phyloP scores from a whole-genome alignment of 768 basidiomycete species.

The Lactarius evosmus region DNA sequence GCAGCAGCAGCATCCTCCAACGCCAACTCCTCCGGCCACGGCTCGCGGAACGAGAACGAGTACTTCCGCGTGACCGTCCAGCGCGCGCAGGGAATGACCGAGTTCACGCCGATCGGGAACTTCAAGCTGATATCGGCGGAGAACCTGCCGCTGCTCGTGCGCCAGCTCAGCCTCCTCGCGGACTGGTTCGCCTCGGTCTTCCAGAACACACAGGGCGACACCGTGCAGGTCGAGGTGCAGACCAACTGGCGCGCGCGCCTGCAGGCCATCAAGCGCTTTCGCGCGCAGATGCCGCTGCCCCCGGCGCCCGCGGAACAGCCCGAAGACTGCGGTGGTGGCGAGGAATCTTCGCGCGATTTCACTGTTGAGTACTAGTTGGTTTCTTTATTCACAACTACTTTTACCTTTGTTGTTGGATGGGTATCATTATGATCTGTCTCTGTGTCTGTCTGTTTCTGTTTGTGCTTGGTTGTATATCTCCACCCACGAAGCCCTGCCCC shows the following conservation, averaged over 20 bases:
- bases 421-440: slow-evolving; percentile 25
- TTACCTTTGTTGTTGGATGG: slow-evolving; percentile 5
- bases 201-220: slow-evolving; percentile 67
- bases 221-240: slow-evolving; percentile 67
- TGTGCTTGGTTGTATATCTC: slow-evolving; percentile 6
- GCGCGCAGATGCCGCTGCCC: slow-evolving; percentile 29
- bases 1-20: no score
- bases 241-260: slow-evolving; percentile 87
- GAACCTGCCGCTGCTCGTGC: slow-evolving; percentile 79
- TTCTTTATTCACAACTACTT: background rate
- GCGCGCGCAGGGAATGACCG: slow-evolving; percentile 84
- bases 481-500: background rate
- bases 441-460: background rate
- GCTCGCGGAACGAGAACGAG: slow-evolving; percentile 74
- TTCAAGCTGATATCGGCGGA: slow-evolving; percentile 93
- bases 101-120: slow-evolving; percentile 87
- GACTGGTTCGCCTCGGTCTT: slow-evolving; percentile 92
- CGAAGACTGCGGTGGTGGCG: slow-evolving; percentile 30
- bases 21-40: background rate
- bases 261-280: slow-evolving; percentile 73
- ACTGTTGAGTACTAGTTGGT: slow-evolving; percentile 22
- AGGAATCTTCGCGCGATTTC: slow-evolving; percentile 37
- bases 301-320: slow-evolving; percentile 21
- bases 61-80: slow-evolving; percentile 96
- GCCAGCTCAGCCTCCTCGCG: slow-evolving; percentile 82